Base-by-base conservation (phyloP, 805 yeast species). In the Myxozyma neglecta region DNA sequence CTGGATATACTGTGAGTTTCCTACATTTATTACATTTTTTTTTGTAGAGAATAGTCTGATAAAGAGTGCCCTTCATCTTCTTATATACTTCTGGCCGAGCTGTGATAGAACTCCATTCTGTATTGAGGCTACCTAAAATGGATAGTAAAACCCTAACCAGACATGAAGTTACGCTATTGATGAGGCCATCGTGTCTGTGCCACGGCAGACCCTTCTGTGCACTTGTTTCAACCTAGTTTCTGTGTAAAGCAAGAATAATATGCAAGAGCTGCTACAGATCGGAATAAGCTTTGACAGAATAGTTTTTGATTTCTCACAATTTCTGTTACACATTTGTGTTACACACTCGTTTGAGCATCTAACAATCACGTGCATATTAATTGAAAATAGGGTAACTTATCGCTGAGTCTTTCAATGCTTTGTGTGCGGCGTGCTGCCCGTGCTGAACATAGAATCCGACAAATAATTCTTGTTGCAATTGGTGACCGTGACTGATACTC, bases 181-280 rank as follows among this genome's bases (percentile, higher is more conserved):
- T 42, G 40, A 43, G 29, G 47, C 20, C 46, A 14, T 52, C 29
- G 29, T 24, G 55, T 42, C 55, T 52, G 47, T 40, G 47, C 55
- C 10, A 42, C 46, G 39, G 18, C 8, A 16, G 37, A 40, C 47
- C 32, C 46, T 52, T n/a, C 53, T 32, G 29, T 49, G 53, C 53
- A 32, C 34, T 16, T 49, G 53, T 49, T 49, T 49, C 53, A 49
- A n/a, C 10, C 44, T 9, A 32, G n/a, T 10, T 16, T 7, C 40
- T 20, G 18, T 10, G 20, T n/a, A 43, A 43, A 8, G 3, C 46
- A 46, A 11, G 49, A 9, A 24, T 18, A 46, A 29, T 42, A n/a
- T 10, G 18, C 10, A 42, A 20, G 3, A 11, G 42, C 42, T 13
- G 42, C 29, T 5, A 24, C 29, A 24, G 29, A 24, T 5, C 29